Evolutionary conservation across 768 basidiomycete species (phyloP).

Genomic region (Suillus cothurnatus): DNA sequence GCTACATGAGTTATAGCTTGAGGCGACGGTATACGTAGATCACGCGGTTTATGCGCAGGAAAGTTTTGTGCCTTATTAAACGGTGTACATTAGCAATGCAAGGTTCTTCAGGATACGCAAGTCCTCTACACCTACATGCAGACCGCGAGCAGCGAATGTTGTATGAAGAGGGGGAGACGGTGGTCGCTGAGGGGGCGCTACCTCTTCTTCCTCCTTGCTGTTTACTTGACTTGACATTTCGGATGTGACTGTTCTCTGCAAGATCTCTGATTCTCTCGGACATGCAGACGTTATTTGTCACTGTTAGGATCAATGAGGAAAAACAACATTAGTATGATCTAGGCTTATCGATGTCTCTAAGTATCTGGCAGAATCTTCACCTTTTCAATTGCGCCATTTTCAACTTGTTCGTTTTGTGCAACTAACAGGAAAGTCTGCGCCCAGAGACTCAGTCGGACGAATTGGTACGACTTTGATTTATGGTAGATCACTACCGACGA

Average conservation of each 20-base stretch:
- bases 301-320: conserved; percentile 25
- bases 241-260: neutral
- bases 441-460: neutral
- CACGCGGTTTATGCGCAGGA: conserved; percentile 78
- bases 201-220: conserved; percentile 58
- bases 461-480: neutral
- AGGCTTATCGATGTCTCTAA: too few relatives aligned
- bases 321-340: too few relatives aligned
- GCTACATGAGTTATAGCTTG: conserved; percentile 76
- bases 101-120: conserved; percentile 3
- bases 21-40: conserved; percentile 63
- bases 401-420: neutral
- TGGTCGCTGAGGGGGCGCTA: conserved; percentile 56
- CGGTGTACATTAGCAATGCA: conserved; percentile 15
- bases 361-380: neutral
- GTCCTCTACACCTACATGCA: conserved; percentile 56
- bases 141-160: conserved; percentile 66
- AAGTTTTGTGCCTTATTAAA: conserved; percentile 68
- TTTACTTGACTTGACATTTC: conserved; percentile 30
- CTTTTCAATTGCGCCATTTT: neutral
- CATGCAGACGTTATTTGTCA: conserved; percentile 24
- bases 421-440: neutral
- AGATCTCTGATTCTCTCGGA: too few relatives aligned
- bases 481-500: neutral
- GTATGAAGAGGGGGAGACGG: conserved; percentile 75